Percentiles rank a stretch among this genome's conserved stretches.
Conservation (phyloP, 352 stramenopile genomes). For the Phytophthora macrochlamydospora region DNA sequence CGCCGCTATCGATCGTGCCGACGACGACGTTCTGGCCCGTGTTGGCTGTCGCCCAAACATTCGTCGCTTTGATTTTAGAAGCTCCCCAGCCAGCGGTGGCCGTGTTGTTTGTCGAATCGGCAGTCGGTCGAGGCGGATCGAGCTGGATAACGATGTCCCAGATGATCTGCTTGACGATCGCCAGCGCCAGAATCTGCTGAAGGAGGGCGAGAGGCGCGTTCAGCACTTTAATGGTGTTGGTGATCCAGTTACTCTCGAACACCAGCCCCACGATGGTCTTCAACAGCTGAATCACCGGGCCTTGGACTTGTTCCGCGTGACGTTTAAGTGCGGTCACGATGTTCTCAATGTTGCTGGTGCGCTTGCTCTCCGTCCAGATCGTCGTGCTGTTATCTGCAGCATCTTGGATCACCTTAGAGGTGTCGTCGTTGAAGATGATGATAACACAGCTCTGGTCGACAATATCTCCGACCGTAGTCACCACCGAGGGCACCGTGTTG, state of each 20-base stretch:
- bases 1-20: conserved; percentile 46
- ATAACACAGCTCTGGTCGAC: conserved; percentile 17
- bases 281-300: conserved; percentile 19
- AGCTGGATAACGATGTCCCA: conserved; percentile 29
- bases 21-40: conserved; percentile 42
- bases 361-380: conserved; percentile 23
- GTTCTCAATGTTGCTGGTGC: conserved; percentile 21
- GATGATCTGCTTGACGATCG: conserved; percentile 33
- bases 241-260: conserved; percentile 40
- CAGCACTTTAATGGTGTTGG: conserved; percentile 42
- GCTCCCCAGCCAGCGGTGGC: conserved; percentile 35
- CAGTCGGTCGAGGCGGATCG: conserved; percentile 12
- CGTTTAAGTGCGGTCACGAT: conserved; percentile 27
- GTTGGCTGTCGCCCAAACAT: conserved; percentile 37
- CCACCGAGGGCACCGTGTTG: conserved; percentile 11
- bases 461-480: conserved; percentile 15
- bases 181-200: conserved; percentile 19
- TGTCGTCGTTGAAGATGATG: conserved; percentile 21
- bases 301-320: conserved; percentile 13
- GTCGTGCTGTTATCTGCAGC: conserved; percentile 14
- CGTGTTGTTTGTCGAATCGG: conserved; percentile 28
- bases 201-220: conserved; percentile 28
- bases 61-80: conserved; percentile 38
- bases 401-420: conserved; percentile 6
- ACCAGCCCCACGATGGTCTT: neutral